Evolutionary conservation across 441 rosid genomes (phyloP).

Genomic region (Francoa sonchifolia): DNA sequence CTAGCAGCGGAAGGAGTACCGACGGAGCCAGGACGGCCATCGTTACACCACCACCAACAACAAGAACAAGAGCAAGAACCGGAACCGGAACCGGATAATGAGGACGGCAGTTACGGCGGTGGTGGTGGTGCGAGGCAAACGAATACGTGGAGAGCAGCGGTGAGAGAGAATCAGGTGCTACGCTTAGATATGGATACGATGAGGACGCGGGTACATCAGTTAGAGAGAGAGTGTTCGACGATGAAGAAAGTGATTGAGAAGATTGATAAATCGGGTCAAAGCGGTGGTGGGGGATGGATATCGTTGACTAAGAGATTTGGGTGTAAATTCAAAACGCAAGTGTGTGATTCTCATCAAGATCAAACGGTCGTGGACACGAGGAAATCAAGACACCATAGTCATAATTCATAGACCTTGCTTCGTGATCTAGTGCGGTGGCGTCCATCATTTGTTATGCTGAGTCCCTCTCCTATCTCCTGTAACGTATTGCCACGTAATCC

Average conservation of each 20-base stretch:
- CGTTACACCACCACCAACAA: no score
- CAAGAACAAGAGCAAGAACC: conserved; percentile 19
- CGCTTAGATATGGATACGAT: conserved; percentile 91
- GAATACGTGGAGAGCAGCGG: conserved; percentile 57
- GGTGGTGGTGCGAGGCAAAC: no score
- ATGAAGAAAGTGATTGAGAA: conserved; percentile 80
- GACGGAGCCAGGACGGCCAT: not conserved
- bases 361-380: conserved; percentile 38
- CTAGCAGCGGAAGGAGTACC: conserved; percentile 58
- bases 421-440: no score
- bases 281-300: conserved; percentile 32
- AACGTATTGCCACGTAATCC: no score
- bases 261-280: conserved; percentile 37
- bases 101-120: no score
- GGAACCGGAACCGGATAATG: conserved; percentile 10
- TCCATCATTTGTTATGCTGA: no score
- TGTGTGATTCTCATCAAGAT: conserved; percentile 87
- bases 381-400: conserved; percentile 27
- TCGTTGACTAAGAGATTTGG: conserved; percentile 53
- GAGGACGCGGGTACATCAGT: conserved; percentile 79
- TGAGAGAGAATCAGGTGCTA: conserved; percentile 88
- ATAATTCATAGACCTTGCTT: conserved; percentile 10
- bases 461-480: no score
- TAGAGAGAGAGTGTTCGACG: conserved; percentile 72
- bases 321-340: conserved; percentile 82